Evolutionary conservation across 495 filamentous ascomycete genomes (phyloP).

Genomic region (Trichocladium antarcticum): DNA sequence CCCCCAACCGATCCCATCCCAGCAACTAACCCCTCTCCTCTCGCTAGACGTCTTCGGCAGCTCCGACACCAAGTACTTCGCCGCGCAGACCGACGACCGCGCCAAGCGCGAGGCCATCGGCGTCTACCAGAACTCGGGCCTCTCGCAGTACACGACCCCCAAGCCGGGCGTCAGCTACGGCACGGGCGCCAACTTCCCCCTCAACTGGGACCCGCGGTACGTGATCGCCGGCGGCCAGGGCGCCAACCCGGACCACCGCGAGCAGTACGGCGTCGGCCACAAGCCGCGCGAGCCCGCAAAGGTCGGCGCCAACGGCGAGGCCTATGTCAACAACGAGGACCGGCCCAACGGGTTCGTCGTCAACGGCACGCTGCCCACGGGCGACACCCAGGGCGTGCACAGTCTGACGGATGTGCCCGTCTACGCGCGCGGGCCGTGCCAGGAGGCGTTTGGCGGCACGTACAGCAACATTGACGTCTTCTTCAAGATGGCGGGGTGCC

Average conservation of each 20-base stretch:
- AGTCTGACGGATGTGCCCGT: conserved; percentile 66
- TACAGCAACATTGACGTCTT: conserved; percentile 62
- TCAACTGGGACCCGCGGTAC: conserved; percentile 68
- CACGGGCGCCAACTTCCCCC: conserved; percentile 56
- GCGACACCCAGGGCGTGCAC: conserved; percentile 52
- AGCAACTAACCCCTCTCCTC: too few species aligned
- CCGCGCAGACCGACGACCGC: conserved; percentile 47
- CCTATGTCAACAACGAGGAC: conserved; percentile 51
- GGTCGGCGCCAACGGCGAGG: conserved; percentile 34
- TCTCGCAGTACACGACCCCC: conserved; percentile 52
- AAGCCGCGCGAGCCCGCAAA: conserved; percentile 47
- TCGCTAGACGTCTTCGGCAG: conserved; percentile 32
- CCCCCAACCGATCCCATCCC: too few species aligned
- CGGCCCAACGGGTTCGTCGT: conserved; percentile 51
- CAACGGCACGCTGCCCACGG: conserved; percentile 55
- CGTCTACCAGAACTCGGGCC: conserved; percentile 51
- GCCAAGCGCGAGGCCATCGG: conserved; percentile 57
- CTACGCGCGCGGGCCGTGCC: conserved; percentile 60
- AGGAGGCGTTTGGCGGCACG: conserved; percentile 57
- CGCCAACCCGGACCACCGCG: conserved; percentile 55
- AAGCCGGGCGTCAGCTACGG: conserved; percentile 40
- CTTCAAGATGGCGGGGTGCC: conserved; percentile 57
- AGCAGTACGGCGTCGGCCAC: conserved; percentile 53
- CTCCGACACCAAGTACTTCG: conserved; percentile 48
- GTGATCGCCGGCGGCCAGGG: conserved; percentile 53